phyloP scores from a whole-genome alignment of 129 eudicot species.

The Ambrosia trifida region DNA sequence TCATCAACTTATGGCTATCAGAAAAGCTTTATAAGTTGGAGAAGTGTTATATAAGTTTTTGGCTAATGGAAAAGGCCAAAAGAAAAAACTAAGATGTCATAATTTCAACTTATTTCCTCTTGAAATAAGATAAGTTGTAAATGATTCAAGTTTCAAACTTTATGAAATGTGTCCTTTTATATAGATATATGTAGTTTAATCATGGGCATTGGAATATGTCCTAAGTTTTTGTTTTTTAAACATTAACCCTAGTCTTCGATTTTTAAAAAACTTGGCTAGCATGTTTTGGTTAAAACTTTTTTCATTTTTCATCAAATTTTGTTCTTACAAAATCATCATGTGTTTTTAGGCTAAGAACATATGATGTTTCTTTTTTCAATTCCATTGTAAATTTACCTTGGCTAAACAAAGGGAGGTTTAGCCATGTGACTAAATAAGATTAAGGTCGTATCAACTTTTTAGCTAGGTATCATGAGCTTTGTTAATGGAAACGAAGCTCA shows the following conservation, averaged over 20 bases:
- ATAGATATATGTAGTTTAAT: slow-evolving; percentile 44
- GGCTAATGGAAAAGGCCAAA: slow-evolving; percentile 4
- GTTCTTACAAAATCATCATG: slow-evolving; percentile 31
- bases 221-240: slow-evolving; percentile 44
- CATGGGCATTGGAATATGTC: slow-evolving; percentile 61
- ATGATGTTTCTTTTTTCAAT: slow-evolving; percentile 26
- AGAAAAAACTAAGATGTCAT: slow-evolving; percentile 17
- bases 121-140: slow-evolving; percentile 35
- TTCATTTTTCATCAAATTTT: slow-evolving; percentile 8
- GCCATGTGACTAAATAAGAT: slow-evolving; percentile 47
- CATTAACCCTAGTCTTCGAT: slow-evolving; percentile 58
- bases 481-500: slow-evolving; percentile 55
- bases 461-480: slow-evolving; percentile 50
- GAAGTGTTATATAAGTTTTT: neutral
- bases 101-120: slow-evolving; percentile 30
- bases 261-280: slow-evolving; percentile 62
- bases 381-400: slow-evolving; percentile 43
- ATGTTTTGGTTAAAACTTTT: slow-evolving; percentile 30
- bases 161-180: slow-evolving; percentile 20
- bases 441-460: slow-evolving; percentile 34
- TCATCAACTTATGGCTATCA: slow-evolving; percentile 45
- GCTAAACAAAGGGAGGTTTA: slow-evolving; percentile 56
- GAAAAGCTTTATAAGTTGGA: slow-evolving; percentile 14
- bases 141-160: slow-evolving; percentile 31
- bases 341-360: slow-evolving; percentile 49